phyloP scores from a whole-genome alignment of 2,329 filamentous ascomycete genomes.

The Emericellopsis atlantica region DNA sequence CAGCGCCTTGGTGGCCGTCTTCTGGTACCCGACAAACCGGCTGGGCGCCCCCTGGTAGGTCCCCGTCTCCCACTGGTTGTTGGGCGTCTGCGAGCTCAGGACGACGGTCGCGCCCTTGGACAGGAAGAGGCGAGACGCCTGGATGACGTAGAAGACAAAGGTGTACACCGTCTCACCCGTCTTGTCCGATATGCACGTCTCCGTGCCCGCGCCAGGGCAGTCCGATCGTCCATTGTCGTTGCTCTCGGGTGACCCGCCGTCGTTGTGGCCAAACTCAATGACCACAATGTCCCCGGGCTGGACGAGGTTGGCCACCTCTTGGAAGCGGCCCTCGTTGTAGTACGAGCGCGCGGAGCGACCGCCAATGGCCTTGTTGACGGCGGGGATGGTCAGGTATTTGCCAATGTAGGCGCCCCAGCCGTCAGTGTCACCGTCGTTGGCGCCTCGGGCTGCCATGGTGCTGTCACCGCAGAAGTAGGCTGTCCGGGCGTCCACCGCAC shows the following conservation, averaged over 20 bases:
- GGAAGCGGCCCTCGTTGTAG: slow-evolving; percentile 53
- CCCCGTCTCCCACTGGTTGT: slow-evolving; percentile 48
- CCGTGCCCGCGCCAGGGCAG: slow-evolving; percentile 38
- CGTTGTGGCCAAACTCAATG: slow-evolving; percentile 64
- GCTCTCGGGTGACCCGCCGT: slow-evolving; percentile 41
- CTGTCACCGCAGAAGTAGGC: slow-evolving; percentile 48
- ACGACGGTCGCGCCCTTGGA: slow-evolving; percentile 48
- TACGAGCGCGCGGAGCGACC: slow-evolving; percentile 56
- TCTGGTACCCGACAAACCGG: slow-evolving; percentile 44
- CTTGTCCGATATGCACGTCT: slow-evolving; percentile 30
- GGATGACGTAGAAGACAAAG: slow-evolving; percentile 45
- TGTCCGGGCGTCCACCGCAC: slow-evolving; percentile 13
- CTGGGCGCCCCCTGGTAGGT: slow-evolving; percentile 30
- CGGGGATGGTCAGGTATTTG: slow-evolving; percentile 26
- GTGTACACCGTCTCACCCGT: slow-evolving; percentile 41
- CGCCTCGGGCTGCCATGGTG: slow-evolving; percentile 41
- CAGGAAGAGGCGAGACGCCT: slow-evolving; percentile 39
- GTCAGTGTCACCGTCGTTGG: slow-evolving; percentile 25
- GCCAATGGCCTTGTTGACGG: slow-evolving; percentile 52
- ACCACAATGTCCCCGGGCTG: slow-evolving; percentile 50
- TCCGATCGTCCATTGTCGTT: slow-evolving; percentile 50
- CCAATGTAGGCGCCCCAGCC: slow-evolving; percentile 53
- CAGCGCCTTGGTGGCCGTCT: slow-evolving; percentile 22
- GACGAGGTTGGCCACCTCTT: slow-evolving; percentile 37
- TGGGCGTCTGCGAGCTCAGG: slow-evolving; percentile 40